Conservation (phyloP, 257 asterid genomes). For the Penstemon eatonii region DNA sequence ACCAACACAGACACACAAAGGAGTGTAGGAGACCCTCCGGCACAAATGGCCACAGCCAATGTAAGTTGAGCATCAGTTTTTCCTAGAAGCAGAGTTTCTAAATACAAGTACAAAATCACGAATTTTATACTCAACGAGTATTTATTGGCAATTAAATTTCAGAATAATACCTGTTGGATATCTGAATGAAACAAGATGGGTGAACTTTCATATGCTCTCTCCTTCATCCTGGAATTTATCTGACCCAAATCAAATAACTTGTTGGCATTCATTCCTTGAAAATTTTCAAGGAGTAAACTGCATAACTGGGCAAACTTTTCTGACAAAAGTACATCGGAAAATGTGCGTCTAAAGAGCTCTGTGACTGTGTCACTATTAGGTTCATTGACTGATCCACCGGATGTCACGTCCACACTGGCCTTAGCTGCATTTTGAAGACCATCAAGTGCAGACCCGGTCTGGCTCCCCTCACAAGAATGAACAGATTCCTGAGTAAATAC, state of each 20-base stretch:
- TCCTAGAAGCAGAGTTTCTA: not conserved
- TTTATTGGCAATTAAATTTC: conserved; percentile 9
- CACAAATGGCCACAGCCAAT: not conserved
- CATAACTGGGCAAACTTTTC: conserved; percentile 66
- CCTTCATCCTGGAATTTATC: conserved; percentile 72
- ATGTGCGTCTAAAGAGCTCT: conserved; percentile 48
- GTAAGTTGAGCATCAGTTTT: not conserved
- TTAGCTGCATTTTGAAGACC: conserved; percentile 33
- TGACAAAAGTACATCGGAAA: conserved; percentile 54
- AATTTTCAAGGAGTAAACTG: conserved; percentile 51
- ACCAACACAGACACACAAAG: not conserved
- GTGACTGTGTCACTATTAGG: conserved; percentile 34
- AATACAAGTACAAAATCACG: not conserved
- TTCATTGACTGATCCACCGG: conserved; percentile 40
- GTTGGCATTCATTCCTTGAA: conserved; percentile 55
- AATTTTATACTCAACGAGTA: not conserved
- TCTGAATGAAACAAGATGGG: conserved; percentile 73
- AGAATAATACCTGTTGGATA: conserved; percentile 66
- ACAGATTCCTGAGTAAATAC: conserved; percentile 47
- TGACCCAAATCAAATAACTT: conserved; percentile 53
- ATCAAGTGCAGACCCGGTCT: conserved; percentile 25
- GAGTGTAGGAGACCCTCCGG: not conserved
- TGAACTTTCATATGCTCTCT: conserved; percentile 66
- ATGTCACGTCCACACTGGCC: conserved; percentile 25
- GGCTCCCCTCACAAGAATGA: conserved; percentile 40